Evolutionary conservation across 306 rosid species (phyloP).

Genomic region (Datisca glomerata): DNA sequence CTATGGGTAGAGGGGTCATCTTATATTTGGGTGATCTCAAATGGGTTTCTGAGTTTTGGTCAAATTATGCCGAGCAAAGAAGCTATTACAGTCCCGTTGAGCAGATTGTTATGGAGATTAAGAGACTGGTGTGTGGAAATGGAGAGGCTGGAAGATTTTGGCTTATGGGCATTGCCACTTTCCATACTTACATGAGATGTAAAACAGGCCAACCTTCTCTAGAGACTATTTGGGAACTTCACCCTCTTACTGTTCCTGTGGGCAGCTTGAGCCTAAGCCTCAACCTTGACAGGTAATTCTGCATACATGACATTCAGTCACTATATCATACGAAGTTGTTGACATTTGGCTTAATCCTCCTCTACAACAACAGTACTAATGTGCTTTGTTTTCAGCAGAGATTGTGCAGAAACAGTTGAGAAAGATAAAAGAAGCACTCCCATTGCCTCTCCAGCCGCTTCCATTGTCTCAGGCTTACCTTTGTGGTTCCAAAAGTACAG

Average conservation of each 20-base stretch:
- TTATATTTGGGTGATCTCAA: slow-evolving; percentile 69
- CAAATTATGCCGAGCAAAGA: slow-evolving; percentile 33
- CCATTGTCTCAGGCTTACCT: slow-evolving; percentile 37
- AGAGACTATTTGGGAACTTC: slow-evolving; percentile 76
- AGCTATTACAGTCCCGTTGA: slow-evolving; percentile 39
- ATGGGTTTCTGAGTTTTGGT: slow-evolving; percentile 75
- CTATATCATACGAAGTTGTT: too few relatives aligned
- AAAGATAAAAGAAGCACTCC: slow-evolving; percentile 4
- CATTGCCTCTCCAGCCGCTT: slow-evolving; percentile 6
- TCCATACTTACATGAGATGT: slow-evolving; percentile 55
- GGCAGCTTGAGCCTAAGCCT: slow-evolving; percentile 64
- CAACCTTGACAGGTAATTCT: slow-evolving; percentile 49
- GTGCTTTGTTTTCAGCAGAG: slow-evolving; percentile 20
- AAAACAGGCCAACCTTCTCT: slow-evolving; percentile 58
- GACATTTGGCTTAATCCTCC: too few relatives aligned
- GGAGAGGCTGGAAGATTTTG: slow-evolving; percentile 43
- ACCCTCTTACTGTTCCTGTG: slow-evolving; percentile 61
- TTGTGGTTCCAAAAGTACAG: slow-evolving; percentile 60
- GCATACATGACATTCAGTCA: background rate
- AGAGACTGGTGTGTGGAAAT: slow-evolving; percentile 43
- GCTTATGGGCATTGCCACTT: slow-evolving; percentile 63
- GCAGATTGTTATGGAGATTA: slow-evolving; percentile 58
- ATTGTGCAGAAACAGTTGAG: slow-evolving; percentile 8
- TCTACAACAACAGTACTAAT: too few relatives aligned
- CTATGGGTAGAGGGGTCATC: slow-evolving; percentile 58